A percentile compares a stretch with the other conserved stretches of the same genome.
Conservation (phyloP, 2,329 filamentous ascomycete species). For the Diaporthe velutina region DNA sequence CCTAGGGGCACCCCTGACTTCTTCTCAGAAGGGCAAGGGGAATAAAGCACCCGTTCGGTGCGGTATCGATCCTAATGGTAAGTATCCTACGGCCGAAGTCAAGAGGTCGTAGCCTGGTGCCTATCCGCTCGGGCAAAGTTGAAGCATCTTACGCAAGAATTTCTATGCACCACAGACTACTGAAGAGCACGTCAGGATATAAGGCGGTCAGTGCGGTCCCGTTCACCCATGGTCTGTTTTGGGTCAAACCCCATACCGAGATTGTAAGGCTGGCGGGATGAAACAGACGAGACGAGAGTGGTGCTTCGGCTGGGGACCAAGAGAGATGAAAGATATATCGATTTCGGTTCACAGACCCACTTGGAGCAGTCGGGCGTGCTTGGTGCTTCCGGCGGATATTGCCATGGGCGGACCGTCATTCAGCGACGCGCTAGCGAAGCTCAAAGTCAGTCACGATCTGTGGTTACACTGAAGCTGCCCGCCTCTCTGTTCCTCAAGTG, state of each 20-base stretch:
- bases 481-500: neutral
- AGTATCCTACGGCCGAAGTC: neutral
- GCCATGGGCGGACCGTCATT: neutral
- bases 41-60: neutral
- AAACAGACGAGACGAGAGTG: constrained; percentile 11
- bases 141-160: neutral
- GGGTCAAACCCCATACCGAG: neutral
- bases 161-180: neutral
- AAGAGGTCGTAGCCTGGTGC: neutral
- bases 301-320: constrained; percentile 13
- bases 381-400: neutral
- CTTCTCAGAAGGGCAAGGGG: too few species aligned
- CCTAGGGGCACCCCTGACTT: neutral
- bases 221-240: neutral
- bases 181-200: neutral
- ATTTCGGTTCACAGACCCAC: constrained; percentile 3
- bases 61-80: neutral
- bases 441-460: neutral
- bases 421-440: neutral
- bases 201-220: neutral
- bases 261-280: constrained; percentile 11
- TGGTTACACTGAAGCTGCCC: neutral
- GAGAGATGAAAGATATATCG: constrained; percentile 9
- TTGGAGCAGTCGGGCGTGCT: neutral
- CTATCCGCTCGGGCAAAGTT: neutral